Base-by-base conservation (phyloP, 257 asterid genomes). In the Nicotiana paniculata region DNA sequence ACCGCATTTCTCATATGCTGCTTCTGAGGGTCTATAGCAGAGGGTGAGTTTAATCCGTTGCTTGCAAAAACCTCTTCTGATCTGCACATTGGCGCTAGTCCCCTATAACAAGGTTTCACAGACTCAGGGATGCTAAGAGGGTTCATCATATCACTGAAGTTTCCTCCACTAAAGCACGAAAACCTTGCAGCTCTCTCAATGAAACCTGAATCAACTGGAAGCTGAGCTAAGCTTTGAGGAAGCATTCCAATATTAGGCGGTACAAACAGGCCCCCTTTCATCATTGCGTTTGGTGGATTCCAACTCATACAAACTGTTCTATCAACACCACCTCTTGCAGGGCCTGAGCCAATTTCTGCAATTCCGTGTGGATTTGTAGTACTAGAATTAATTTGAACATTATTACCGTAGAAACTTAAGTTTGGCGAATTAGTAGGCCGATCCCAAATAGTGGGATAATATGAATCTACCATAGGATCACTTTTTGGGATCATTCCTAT, bases 161-260 rank as follows among this genome's bases (percentile, higher is more conserved):
- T 91, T 81, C 95, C 99, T 84, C 97, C 93, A 81, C 90, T 82
- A 66, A 96, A 96, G 91, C 97, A 92, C 1, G 99, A 96, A 83
- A 89, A 92, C 82, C 96, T 90, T 3, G 97, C 98, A 3, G 98
- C 99, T 85, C 99, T 84, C 83, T 94, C 97, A 6, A 94, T 93
- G 77, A 92, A 94, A 17, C 89, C 97, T 1, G 91, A 91, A 89
- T 95, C 98, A 68, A 95, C 90, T 0, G 97, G 99, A 83, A 95
- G 92, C 46, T 91, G 93, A 82, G 95, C 90, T 81, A 90, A 85
- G 66, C 89, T 90, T 81, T 86, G 95, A 83, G 95, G 91, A 66
- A 87, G 78, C 89, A 89, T 81, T 53, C 88, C 93, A 7, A 92
- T 84, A 77, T 85, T 83, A 55, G 90, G 63, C 0, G 95, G 93